Evolutionary conservation across 2,329 filamentous ascomycete species (phyloP), one percentile per base, ranked within the genome.

Genomic region (Fusarium sp.): DNA sequence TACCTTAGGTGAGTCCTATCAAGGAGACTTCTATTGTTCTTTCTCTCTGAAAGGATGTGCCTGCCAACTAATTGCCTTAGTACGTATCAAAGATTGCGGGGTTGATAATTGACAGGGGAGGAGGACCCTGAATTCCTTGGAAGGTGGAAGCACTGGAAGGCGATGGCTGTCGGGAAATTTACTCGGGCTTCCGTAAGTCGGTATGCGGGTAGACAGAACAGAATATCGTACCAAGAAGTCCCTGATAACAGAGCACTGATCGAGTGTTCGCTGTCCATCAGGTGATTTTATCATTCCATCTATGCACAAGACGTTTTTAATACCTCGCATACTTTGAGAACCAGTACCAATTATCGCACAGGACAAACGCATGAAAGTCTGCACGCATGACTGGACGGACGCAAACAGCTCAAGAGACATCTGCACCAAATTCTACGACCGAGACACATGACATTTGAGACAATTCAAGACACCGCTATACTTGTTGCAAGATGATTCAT

Each of bases 101-200:
- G 61, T 58, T 25, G n/a, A 25, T 5, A 27, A 24, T 49, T 40
- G 34, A 59, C 62, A 65, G 52, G 62, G 59, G 44, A 56, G 18
- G 24, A 46, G 27, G 62, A 65, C 62, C 62, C 62, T 65, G 53
- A 34, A 59, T 65, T 65, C 46, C 45, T 63, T 38, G 34, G 34
- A 18, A 24, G 20, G 8, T 40, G 13, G 24, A 38, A 38, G 27
- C 27, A 27, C 27, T 27, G 32, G 32, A 27, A 38, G 49, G 18
- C 24, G 27, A 53, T 53, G n/a, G 34, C 49, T 53, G n/a, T 53
- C 49, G 49, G 49, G 24, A 43, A 43, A 34, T 43, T 41, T 53
- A 41, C 49, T 53, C 13, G 34, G 16, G 15, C 46, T 40, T 48
- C 43, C 54, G 30, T 40, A 49, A 11, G 22, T 25, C n/a, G 41